Conservation (phyloP, 768 basidiomycete genomes). For the Psilocybe azurescens region DNA sequence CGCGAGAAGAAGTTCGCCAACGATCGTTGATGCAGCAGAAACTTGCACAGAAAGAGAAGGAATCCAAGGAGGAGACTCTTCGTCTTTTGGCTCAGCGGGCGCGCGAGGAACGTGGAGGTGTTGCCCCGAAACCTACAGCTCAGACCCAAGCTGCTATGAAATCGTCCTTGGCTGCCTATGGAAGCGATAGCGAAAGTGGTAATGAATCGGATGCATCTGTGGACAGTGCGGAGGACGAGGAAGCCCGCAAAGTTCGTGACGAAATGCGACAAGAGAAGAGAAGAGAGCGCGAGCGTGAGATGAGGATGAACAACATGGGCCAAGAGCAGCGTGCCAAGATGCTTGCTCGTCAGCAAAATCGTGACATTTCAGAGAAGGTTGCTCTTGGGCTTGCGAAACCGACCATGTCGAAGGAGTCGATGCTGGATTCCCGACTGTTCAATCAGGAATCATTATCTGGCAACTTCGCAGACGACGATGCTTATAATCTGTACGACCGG, state of each 20-base stretch:
- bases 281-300: constrained; percentile 92
- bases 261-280: constrained; percentile 91
- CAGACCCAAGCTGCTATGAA: constrained; percentile 75
- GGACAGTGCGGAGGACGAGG: constrained; percentile 77
- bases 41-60: constrained; percentile 98
- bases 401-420: constrained; percentile 93
- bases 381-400: constrained; percentile 98
- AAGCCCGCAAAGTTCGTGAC: constrained; percentile 86
- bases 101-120: constrained; percentile 89
- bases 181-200: constrained; percentile 70
- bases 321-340: constrained; percentile 95
- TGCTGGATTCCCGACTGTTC: constrained; percentile 97
- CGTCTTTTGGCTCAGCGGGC: constrained; percentile 94
- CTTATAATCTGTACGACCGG: constrained; percentile 90
- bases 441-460: constrained; percentile 89
- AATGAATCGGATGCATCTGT: constrained; percentile 60
- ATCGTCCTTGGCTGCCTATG: constrained; percentile 83
- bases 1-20: constrained; percentile 97
- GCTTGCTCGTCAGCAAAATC: constrained; percentile 94
- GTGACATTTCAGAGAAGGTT: constrained; percentile 99
- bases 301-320: constrained; percentile 99
- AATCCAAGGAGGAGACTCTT: constrained; percentile 94
- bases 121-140: constrained; percentile 69
- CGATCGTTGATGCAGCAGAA: constrained; percentile 98
- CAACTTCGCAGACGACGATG: constrained; percentile 89